Percentiles rank a stretch among this genome's conserved stretches.
Evolutionary conservation across 306 rosid species (phyloP).

Genomic region (Cicer bijugum): DNA sequence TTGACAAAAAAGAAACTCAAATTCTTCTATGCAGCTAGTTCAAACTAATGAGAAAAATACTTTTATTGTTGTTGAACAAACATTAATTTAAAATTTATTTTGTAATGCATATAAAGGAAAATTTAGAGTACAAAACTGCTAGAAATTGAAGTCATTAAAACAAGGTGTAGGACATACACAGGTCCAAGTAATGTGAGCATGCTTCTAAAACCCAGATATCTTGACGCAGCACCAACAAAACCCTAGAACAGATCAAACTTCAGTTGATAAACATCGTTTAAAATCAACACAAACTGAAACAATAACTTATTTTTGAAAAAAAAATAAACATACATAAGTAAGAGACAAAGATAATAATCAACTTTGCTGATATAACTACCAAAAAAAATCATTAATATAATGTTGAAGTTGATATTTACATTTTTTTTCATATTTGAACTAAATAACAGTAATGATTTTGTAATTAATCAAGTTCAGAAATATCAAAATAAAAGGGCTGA

Average conservation of each 20-base stretch:
- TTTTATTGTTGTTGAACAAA: constrained; percentile 2
- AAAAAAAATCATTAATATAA: not conserved
- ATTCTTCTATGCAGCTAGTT: not conserved
- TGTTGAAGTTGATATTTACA: constrained; percentile 24
- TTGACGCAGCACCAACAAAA: constrained; percentile 84
- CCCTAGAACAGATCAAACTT: constrained; percentile 61
- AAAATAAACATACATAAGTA: not conserved
- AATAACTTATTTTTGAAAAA: constrained; percentile 18
- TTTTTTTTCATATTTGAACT: constrained; percentile 3
- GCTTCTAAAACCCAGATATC: constrained; percentile 93
- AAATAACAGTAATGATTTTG: constrained; percentile 13
- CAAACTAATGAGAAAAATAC: not conserved
- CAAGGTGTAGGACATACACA: constrained; percentile 63
- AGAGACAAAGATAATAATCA: constrained; percentile 32
- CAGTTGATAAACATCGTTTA: constrained; percentile 33
- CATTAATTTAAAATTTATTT: constrained; percentile 15
- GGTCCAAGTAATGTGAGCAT: constrained; percentile 87
- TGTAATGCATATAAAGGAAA: constrained; percentile 26
- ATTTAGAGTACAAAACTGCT: constrained; percentile 30
- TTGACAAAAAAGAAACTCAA: not conserved
- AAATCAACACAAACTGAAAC: constrained; percentile 34
- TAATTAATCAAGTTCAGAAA: constrained; percentile 25
- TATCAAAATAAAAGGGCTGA: constrained; percentile 13
- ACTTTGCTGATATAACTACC: not conserved
- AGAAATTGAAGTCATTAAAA: constrained; percentile 27